Evolutionary conservation across 2,329 filamentous ascomycete species (phyloP).

Genomic region (Colletotrichum liaoningense): DNA sequence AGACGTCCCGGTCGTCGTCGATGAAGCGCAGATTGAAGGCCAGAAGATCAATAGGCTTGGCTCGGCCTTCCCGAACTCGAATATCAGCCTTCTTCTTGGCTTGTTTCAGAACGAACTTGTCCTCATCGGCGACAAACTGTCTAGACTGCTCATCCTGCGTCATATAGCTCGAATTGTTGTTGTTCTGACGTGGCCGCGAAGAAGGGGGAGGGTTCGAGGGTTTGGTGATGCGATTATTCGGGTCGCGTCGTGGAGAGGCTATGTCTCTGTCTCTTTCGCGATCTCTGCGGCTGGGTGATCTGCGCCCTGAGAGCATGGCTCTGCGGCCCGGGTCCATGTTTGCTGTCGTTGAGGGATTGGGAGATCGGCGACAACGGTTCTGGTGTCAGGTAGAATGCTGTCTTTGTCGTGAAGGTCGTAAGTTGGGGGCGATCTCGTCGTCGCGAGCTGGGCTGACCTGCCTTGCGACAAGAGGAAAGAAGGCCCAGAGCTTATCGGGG

Average conservation of each 20-base stretch:
- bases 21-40: constrained; percentile 91
- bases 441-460: constrained; percentile 2
- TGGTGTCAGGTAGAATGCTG: neutral
- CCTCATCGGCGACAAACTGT: constrained; percentile 92
- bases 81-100: constrained; percentile 98
- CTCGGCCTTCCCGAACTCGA: constrained; percentile 88
- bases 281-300: constrained; percentile 50
- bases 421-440: neutral
- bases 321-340: constrained; percentile 66
- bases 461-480: neutral
- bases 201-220: constrained; percentile 47
- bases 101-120: constrained; percentile 95
- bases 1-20: constrained; percentile 84
- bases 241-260: constrained; percentile 66
- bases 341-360: constrained; percentile 1
- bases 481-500: neutral
- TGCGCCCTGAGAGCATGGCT: constrained; percentile 63
- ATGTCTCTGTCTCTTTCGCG: constrained; percentile 42
- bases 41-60: constrained; percentile 92
- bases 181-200: constrained; percentile 42
- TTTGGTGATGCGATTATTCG: constrained; percentile 68
- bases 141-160: constrained; percentile 83
- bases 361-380: neutral
- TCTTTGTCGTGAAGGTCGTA: constrained; percentile 1
- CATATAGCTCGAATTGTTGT: constrained; percentile 58